Conservation (phyloP, 805 yeast genomes). For the Nakazawaea anatomiae region DNA sequence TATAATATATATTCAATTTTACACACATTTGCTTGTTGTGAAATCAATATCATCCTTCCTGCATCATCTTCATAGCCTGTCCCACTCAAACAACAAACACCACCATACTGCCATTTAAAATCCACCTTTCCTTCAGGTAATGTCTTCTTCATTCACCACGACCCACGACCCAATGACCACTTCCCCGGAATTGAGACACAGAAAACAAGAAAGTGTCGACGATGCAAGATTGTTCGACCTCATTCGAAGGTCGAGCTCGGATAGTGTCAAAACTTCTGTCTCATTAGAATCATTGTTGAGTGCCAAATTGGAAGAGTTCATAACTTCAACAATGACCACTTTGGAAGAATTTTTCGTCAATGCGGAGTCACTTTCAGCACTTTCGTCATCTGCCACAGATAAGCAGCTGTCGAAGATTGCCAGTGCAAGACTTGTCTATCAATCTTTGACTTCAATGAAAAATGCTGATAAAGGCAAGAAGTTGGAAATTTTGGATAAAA, state of each 20-base stretch:
- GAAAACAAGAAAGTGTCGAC: neutral
- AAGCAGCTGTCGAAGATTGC: neutral
- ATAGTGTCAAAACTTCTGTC: neutral
- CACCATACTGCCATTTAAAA: neutral
- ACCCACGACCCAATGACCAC: neutral
- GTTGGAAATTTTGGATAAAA: constrained; percentile 8
- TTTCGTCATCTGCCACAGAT: neutral
- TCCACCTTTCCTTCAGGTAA: neutral
- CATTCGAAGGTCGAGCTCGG: constrained; percentile 7
- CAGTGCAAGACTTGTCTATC: constrained; percentile 6
- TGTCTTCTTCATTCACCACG: neutral
- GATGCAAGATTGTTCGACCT: constrained; percentile 3
- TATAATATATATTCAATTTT: too few species aligned
- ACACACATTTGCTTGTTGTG: too few species aligned
- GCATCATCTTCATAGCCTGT: too few species aligned
- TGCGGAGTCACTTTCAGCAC: neutral
- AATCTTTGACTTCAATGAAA: constrained; percentile 4
- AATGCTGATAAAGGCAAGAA: neutral
- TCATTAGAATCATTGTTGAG: constrained; percentile 5
- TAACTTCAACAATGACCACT: constrained; percentile 7
- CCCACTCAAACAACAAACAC: too few species aligned
- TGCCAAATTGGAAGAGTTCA: constrained; percentile 6
- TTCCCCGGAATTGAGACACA: neutral
- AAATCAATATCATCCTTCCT: too few species aligned
- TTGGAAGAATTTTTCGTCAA: constrained; percentile 4